Base-by-base conservation (phyloP, 2,329 filamentous ascomycete species). In the Emmonsia crescens region DNA sequence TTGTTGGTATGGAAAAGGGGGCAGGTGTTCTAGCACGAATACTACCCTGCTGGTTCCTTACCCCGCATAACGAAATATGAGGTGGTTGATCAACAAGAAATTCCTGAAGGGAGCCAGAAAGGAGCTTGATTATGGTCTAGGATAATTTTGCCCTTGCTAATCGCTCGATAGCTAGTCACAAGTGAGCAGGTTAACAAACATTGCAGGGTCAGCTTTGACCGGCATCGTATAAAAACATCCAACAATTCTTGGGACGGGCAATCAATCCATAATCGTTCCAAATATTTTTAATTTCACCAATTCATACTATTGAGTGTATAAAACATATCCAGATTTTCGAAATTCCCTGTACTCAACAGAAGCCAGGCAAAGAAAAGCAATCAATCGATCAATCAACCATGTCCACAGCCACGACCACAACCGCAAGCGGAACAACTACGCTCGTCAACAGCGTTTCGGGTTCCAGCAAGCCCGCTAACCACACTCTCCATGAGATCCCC, bases 401-500 rank as follows among this genome's bases (percentile, higher is more conserved):
- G 16, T 29, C 33, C 16, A 24, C 52, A 57, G n/a, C 21, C 29
- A 38, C 9, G 29, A 16, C 54, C 33, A 42, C 54, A 57, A 29
- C 33, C 12, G 21, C 38, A 42, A 19, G 21, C 36, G 21, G 21
- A 42, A 16, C n/a, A 16, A 21, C 54, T 8, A 42, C 54, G 27
- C 29, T 24, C 10, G n/a, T 42, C 33, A 57, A 29, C 21, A 36
- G 12, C 21, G n/a, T 14, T 9, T 27, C 54, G 38, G 27, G 5
- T 21, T 42, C 54, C 21, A 29, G 6, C 54, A 57, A 56, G 24
- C 54, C 54, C n/a, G 33, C 54, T 27, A 27, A 42, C 21, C 54
- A 40, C 21, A 3, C 33, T 49, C 40, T 59, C 24, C 57, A 59
- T 59, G 27, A 59, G 21, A 64, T 71, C 58, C 65, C 65, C 16